Percentiles rank a stretch among this genome's conserved stretches.
Conservation (phyloP, 257 asterid genomes). For the Oldenlandia corymbosa region DNA sequence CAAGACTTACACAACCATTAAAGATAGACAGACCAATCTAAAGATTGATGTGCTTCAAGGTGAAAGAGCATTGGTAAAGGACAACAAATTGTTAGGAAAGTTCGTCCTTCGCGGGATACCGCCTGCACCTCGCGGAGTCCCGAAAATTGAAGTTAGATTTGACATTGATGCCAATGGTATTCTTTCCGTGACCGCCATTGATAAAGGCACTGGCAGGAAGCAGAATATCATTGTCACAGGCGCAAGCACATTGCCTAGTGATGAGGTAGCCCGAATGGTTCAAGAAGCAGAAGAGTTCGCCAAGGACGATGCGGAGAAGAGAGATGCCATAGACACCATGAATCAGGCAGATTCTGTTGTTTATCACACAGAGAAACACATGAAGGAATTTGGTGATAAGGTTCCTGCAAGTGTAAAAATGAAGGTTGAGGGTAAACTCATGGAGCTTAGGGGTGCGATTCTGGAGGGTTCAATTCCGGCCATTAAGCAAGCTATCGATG, state of each 20-base stretch:
- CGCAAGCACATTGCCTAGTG: slow-evolving; percentile 93
- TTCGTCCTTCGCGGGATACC: slow-evolving; percentile 97
- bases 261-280: slow-evolving; percentile 89
- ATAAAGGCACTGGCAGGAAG: slow-evolving; percentile 95
- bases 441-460: slow-evolving; percentile 81
- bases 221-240: slow-evolving; percentile 96
- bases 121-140: slow-evolving; percentile 98
- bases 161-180: slow-evolving; percentile 97
- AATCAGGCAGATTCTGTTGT: slow-evolving; percentile 93
- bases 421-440: slow-evolving; percentile 87
- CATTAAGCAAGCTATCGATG: slow-evolving; percentile 86
- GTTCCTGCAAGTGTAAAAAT: slow-evolving; percentile 84
- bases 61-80: slow-evolving; percentile 93
- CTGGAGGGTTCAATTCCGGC: slow-evolving; percentile 73
- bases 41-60: slow-evolving; percentile 97
- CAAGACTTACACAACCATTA: slow-evolving; percentile 95
- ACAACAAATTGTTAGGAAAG: slow-evolving; percentile 94
- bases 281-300: slow-evolving; percentile 87
- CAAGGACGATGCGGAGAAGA: slow-evolving; percentile 94
- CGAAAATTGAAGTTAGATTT: slow-evolving; percentile 92
- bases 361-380: slow-evolving; percentile 95
- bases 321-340: slow-evolving; percentile 95
- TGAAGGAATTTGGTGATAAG: slow-evolving; percentile 94
- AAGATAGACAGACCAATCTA: slow-evolving; percentile 97
- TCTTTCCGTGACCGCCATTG: slow-evolving; percentile 84